Evolutionary conservation across 1,284 basidiomycete genomes (phyloP), one percentile per base, ranked within the genome.

Genomic region (Leccinum fallax): DNA sequence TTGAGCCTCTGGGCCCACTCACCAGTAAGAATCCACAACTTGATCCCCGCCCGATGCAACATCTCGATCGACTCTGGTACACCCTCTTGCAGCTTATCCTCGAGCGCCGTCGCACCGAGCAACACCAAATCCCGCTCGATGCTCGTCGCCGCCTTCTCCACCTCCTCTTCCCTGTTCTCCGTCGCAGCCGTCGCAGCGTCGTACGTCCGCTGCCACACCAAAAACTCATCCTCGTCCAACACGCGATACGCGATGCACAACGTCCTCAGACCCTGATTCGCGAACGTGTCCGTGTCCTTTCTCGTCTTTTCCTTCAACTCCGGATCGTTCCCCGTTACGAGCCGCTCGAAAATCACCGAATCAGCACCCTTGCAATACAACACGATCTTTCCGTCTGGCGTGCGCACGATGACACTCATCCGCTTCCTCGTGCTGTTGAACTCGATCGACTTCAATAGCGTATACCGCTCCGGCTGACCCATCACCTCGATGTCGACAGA

Each of bases 281-380:
- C 96, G 75, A 97, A 98, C 57, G 82, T 81, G 76, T 98, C 96
- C 85, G 98, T 92, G 73, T 98, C 94, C 74, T 84, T 85, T 66
- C 83, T 82, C 28, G 95, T 98, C 72, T 85, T 78, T 59, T 87
- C 86, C 80, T 94, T 94, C 64, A 97, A 72, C 58, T 71, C 81
- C 13, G 82, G 80, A 68, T 97, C 90, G 70, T 94, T 93, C 67
- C 92, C 85, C 32, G 80, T 76, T 19, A 85, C 83, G 2, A 99
- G 82, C 11, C 96, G 88, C 68, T 90, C 87, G 73, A 96, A 97
- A 69, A 98, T 93, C 69, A 98, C 94, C 67, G 89, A 93, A 76
- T 98, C 96, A 9, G 96, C 96, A n/a, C 96, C 96, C 77, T 98
- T 98, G 82, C 91, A 94, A 74, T 96, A 96, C 67, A 98, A 78